These are phyloP conservation scores for Ampelocalamus luodianensis DNA, from an alignment of 176 grass and related monocot species.

Conservation along the genomic window DNA sequence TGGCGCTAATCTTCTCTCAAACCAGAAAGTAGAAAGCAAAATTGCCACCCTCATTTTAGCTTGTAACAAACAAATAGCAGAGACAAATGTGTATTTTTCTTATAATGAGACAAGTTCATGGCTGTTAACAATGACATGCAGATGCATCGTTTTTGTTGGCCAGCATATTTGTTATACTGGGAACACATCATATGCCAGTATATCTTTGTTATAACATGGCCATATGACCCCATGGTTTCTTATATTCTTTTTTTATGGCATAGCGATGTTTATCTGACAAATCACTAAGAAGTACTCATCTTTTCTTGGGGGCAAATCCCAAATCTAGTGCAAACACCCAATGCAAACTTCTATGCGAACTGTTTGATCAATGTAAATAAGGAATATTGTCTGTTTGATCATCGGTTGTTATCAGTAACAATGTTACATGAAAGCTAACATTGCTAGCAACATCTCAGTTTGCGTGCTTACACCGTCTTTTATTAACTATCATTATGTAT, in stretches of 20 bases:
- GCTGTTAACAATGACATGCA: not conserved
- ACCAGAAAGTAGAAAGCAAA: not conserved
- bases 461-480: not conserved
- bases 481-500: not conserved
- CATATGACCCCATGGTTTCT: not conserved
- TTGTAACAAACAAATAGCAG: not conserved
- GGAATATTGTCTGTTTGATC: constrained; percentile 24
- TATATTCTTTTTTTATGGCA: not conserved
- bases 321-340: not conserved
- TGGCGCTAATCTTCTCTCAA: not conserved
- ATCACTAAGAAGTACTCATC: not conserved
- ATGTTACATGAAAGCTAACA: constrained; percentile 24
- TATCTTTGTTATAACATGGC: constrained; percentile 9
- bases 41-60: not conserved
- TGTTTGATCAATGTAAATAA: constrained; percentile 7
- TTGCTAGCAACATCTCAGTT: constrained; percentile 5
- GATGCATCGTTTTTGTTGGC: constrained; percentile 21
- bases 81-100: not conserved
- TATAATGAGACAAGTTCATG: constrained; percentile 12
- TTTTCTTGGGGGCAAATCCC: not conserved
- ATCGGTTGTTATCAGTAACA: not conserved
- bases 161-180: not conserved
- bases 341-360: not conserved
- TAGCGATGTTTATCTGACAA: not conserved
- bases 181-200: constrained; percentile 23